phyloP scores from a whole-genome alignment of 2,329 filamentous ascomycete species.

The Rhinocladiella mackenziei region DNA sequence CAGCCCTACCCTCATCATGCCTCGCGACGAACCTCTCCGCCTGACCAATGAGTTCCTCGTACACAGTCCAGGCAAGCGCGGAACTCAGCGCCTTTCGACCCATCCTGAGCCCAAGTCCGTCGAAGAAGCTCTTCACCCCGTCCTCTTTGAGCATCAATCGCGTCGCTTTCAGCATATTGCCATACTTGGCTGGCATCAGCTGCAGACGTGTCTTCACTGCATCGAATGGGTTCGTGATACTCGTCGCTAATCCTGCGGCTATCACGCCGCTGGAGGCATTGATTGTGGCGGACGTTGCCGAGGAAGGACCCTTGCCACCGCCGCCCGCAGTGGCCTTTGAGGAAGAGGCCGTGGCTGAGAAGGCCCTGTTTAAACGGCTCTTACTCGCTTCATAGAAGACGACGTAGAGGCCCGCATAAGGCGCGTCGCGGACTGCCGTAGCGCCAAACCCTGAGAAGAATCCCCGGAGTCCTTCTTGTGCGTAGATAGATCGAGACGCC shows the following conservation, averaged over 20 bases:
- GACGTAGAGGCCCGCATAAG: constrained; percentile 92
- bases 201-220: constrained; percentile 94
- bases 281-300: constrained; percentile 58
- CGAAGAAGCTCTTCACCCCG: constrained; percentile 73
- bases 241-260: constrained; percentile 77
- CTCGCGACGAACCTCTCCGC: constrained; percentile 48
- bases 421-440: constrained; percentile 89
- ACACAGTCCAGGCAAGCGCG: constrained; percentile 95
- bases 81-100: constrained; percentile 87
- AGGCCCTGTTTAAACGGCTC: constrained; percentile 49
- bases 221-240: constrained; percentile 93
- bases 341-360: background rate
- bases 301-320: constrained; percentile 7
- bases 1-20: constrained; percentile 14
- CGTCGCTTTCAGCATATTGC: constrained; percentile 74
- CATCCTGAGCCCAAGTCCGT: constrained; percentile 81
- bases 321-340: constrained; percentile 28
- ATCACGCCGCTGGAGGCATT: constrained; percentile 81
- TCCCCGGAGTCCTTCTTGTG: constrained; percentile 68
- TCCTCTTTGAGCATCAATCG: constrained; percentile 77
- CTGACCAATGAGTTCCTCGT: constrained; percentile 83
- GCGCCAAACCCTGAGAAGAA: constrained; percentile 95
- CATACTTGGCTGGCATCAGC: constrained; percentile 76
- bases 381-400: constrained; percentile 88
- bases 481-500: constrained; percentile 70